A percentile compares a stretch with the other conserved stretches of the same genome.
phyloP scores from a whole-genome alignment of 495 filamentous ascomycete species.

The Tuber melanosporum region DNA sequence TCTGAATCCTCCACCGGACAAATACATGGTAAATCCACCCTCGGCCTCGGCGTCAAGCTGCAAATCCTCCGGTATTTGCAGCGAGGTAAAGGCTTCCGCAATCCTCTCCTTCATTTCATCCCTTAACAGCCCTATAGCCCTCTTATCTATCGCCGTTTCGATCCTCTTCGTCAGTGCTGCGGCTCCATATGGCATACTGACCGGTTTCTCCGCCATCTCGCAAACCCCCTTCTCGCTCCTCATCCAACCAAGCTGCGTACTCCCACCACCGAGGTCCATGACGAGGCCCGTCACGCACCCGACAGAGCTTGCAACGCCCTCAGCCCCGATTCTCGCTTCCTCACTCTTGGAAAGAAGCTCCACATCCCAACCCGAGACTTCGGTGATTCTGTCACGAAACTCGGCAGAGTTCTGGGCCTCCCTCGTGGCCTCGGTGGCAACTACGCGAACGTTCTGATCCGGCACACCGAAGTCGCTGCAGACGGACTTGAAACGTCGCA shows the following conservation, averaged over 20 bases:
- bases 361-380: constrained; percentile 58
- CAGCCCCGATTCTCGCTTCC: constrained; percentile 74
- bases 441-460: constrained; percentile 56
- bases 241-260: constrained; percentile 84
- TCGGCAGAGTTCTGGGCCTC: constrained; percentile 65
- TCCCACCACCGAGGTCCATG: constrained; percentile 85
- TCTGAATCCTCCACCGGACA: constrained; percentile 85
- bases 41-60: constrained; percentile 44
- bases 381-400: constrained; percentile 59
- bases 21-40: constrained; percentile 65
- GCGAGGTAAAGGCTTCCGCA: constrained; percentile 53
- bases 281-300: constrained; percentile 61
- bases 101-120: constrained; percentile 56
- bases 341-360: constrained; percentile 68
- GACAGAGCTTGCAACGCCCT: constrained; percentile 75
- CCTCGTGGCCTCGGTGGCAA: constrained; percentile 86
- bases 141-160: constrained; percentile 43
- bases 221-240: constrained; percentile 52
- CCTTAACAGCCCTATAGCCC: constrained; percentile 49
- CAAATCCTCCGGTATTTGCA: constrained; percentile 54
- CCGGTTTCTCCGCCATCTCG: constrained; percentile 47
- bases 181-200: constrained; percentile 76
- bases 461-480: constrained; percentile 62
- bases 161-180: constrained; percentile 67
- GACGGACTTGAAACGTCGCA: constrained; percentile 66